Base-by-base conservation (phyloP, 1,139 yeast species). In the Pichia sp. region DNA sequence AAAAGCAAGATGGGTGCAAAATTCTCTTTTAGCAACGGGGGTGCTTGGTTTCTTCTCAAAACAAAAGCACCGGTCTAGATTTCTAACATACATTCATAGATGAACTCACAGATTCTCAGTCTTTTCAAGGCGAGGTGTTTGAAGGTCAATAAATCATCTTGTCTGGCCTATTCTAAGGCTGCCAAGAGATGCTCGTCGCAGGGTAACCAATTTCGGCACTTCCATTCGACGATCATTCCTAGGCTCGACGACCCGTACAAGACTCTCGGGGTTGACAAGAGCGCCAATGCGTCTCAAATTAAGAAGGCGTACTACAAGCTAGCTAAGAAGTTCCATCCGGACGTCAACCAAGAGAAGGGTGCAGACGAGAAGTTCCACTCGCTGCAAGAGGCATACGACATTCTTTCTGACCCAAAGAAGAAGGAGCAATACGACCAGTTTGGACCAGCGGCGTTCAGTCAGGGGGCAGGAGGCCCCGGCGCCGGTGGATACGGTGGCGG, bases 311-410 rank as follows among this genome's bases (percentile, higher is more conserved):
- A 93, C 73, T 91, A 91, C 69, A 87, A 90, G 66, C 75, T 93
- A 60, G 99, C 97, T 27, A 95, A 95, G 71, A 83, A 93, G 70
- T 89, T 77, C 71, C 99, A 93, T 71, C 99, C 99, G 1, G 99
- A 93, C 74, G 89, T 93, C 52, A 93, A 93, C 72, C 93, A 93
- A 71, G 97, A 88, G 62, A 80, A 83, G 43, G 95, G 81, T 34
- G 95, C 98, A 0, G 96, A 92, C 64, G 82, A 84, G 66, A 84
- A 83, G 69, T 93, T 93, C 73, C 98, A 93, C 67, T 91, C 89
- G 66, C 81, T 93, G 62, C 98, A 93, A 69, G 95, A 89, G 61
- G 95, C 97, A 6, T 93, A 95, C 67, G 99, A 93, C 71, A 81
- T 93, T 50, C 76, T 95, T 67, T 84, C 91, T 51, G 96, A 93